Evolutionary conservation across 2,329 filamentous ascomycete species (phyloP), one percentile per base, ranked within the genome.

Genomic region (Penicillium sp.): DNA sequence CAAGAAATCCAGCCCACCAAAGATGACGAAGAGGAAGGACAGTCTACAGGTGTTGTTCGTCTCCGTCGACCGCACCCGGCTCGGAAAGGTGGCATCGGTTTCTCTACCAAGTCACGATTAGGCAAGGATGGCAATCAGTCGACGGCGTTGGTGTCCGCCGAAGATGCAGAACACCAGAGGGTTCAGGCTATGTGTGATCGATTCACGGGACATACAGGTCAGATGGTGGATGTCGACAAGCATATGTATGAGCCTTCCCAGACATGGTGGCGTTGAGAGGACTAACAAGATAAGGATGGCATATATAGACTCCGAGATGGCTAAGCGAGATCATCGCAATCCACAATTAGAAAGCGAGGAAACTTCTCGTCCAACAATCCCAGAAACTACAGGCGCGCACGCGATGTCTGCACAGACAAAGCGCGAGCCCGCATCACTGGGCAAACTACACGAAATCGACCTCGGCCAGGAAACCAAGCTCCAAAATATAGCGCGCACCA

Each of bases 221-320:
- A 77, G 48, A 69, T 72, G 3, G 69, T 72, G 12, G 75, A 79
- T 39, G 68, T 71, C 25, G 75, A 81, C 54, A 75, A 71, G 59
- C 77, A 82, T 60, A 79, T 82, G 78, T 82, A 73, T 72, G 76
- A 69, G 32, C 23, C 32, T 37, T 32, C 37, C 35, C 8, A 7
- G 29, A 12, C 23, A 18, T 16, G 12, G 39, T 37, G 2, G 14
- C 41, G 4, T 20, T 23, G 38, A 28, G 51, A 59, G 45, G 55
- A 66, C 75, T 82, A 74, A 82, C 75, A 65, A 65, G 67, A 69
- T 73, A 74, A 82, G 78, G 77, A 75, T 75, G 69, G 72, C 72
- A 51, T 82, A 76, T 67, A 74, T 82, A 82, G 78, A 81, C 59
- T 73, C 75, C 44, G 76, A 79, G 60, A 64, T 81, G 67, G 76